These are phyloP conservation scores for Hymenoscyphus scutula DNA, from an alignment of 2,329 filamentous ascomycete species.

Conservation along the genomic window DNA sequence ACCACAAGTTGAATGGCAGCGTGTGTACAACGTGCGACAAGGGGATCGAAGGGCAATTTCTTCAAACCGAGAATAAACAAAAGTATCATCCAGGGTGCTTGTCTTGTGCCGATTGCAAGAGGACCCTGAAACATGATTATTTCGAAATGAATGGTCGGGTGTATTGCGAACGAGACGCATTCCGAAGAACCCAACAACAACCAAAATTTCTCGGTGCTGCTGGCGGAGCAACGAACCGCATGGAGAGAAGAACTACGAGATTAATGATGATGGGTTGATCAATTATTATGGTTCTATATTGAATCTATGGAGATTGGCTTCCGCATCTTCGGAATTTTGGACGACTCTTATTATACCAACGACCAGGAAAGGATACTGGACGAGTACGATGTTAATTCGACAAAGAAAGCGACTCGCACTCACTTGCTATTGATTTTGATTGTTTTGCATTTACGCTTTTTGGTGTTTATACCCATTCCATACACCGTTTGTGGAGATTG, in stretches of 20 bases:
- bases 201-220: slow-evolving; percentile 23
- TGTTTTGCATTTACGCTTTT: neutral
- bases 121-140: slow-evolving; percentile 77
- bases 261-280: slow-evolving; percentile 47
- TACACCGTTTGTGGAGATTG: neutral
- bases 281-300: neutral
- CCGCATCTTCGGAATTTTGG: neutral
- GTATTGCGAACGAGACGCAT: slow-evolving; percentile 87
- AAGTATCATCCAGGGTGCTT: slow-evolving; percentile 91
- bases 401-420: neutral
- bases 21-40: slow-evolving; percentile 75
- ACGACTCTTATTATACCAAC: neutral
- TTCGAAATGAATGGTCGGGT: slow-evolving; percentile 80
- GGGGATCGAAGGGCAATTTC: slow-evolving; percentile 91
- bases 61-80: slow-evolving; percentile 72
- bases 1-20: slow-evolving; percentile 86
- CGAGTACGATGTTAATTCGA: neutral
- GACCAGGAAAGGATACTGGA: slow-evolving; percentile 2
- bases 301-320: neutral
- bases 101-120: slow-evolving; percentile 74
- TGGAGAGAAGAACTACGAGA: slow-evolving; percentile 48
- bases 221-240: slow-evolving; percentile 31
- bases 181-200: slow-evolving; percentile 33
- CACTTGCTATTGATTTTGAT: neutral
- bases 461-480: slow-evolving; percentile 1